These are phyloP conservation scores for Limtongia smithiae DNA, from an alignment of 805 yeast genomes.

Conservation along the genomic window DNA sequence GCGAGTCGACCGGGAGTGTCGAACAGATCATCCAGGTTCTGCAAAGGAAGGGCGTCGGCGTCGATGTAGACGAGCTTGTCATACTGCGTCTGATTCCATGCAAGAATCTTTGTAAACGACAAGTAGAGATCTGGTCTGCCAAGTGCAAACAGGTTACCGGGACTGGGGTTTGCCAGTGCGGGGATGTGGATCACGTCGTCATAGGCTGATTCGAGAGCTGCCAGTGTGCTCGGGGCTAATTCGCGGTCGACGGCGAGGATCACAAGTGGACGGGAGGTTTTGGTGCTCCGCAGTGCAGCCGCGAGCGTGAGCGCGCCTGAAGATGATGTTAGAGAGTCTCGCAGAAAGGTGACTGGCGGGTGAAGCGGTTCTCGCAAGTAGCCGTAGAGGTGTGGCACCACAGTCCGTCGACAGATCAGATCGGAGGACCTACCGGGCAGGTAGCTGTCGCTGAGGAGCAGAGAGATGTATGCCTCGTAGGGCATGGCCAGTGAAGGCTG, in stretches of 20 bases:
- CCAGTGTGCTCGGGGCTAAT: constrained; percentile 13
- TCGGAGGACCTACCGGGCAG: constrained; percentile 28
- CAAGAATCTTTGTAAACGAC: constrained; percentile 50
- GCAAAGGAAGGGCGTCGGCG: constrained; percentile 51
- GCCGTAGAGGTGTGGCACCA: background rate
- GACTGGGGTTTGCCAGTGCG: constrained; percentile 31
- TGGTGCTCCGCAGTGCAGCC: constrained; percentile 33
- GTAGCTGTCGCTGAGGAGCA: constrained; percentile 47
- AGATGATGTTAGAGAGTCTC: constrained; percentile 32
- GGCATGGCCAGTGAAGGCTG: background rate
- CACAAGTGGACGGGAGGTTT: constrained; percentile 31
- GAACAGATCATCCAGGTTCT: constrained; percentile 36
- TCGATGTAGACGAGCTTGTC: constrained; percentile 49
- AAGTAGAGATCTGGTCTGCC: constrained; percentile 48
- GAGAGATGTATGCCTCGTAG: constrained; percentile 42
- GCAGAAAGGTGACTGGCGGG: background rate
- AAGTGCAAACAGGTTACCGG: constrained; percentile 37
- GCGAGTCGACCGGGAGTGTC: constrained; percentile 31
- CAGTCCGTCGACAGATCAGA: too few species aligned
- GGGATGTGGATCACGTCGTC: constrained; percentile 35
- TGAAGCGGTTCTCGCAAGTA: background rate
- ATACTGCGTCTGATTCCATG: constrained; percentile 49
- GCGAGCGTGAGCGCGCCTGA: constrained; percentile 53
- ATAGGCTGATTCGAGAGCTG: constrained; percentile 26
- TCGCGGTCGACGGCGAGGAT: constrained; percentile 29